phyloP scores from a whole-genome alignment of 352 stramenopile genomes.

The Phytophthora citricola region DNA sequence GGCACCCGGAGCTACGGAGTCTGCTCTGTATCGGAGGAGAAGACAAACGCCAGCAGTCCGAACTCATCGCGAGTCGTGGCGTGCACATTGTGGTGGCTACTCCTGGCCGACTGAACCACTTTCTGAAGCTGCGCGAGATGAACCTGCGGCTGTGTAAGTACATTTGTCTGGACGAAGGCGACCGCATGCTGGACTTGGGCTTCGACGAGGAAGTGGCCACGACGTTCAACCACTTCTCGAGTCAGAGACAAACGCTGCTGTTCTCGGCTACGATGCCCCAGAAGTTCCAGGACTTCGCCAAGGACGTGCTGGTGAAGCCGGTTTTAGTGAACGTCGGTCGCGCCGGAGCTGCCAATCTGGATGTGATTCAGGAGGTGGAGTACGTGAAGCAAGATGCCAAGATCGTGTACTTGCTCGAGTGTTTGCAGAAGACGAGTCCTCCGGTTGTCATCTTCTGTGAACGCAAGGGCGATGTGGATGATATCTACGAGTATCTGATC shows the following conservation, averaged over 20 bases:
- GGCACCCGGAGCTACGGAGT: constrained; percentile 87
- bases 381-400: constrained; percentile 99
- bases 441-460: constrained; percentile 99
- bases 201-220: constrained; percentile 93
- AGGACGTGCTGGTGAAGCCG: constrained; percentile 94
- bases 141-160: constrained; percentile 96
- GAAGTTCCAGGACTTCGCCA: constrained; percentile 99
- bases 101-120: constrained; percentile 96
- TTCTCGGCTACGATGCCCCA: constrained; percentile 99
- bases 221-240: constrained; percentile 98
- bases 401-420: constrained; percentile 99
- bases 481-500: constrained; percentile 99
- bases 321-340: constrained; percentile 99
- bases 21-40: constrained; percentile 97
- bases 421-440: constrained; percentile 98
- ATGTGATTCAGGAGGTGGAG: constrained; percentile 99
- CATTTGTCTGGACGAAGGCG: constrained; percentile 98
- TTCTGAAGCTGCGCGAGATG: constrained; percentile 96
- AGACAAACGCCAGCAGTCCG: constrained; percentile 93
- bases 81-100: constrained; percentile 98
- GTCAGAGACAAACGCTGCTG: constrained; percentile 97
- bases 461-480: constrained; percentile 97
- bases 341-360: constrained; percentile 97
- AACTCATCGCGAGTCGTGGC: constrained; percentile 85
- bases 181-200: constrained; percentile 98